Percentiles rank a stretch among this genome's conserved stretches.
These are phyloP conservation scores for Sechiopsis laciniata DNA, from an alignment of 306 rosid genomes.

Conservation along the genomic window DNA sequence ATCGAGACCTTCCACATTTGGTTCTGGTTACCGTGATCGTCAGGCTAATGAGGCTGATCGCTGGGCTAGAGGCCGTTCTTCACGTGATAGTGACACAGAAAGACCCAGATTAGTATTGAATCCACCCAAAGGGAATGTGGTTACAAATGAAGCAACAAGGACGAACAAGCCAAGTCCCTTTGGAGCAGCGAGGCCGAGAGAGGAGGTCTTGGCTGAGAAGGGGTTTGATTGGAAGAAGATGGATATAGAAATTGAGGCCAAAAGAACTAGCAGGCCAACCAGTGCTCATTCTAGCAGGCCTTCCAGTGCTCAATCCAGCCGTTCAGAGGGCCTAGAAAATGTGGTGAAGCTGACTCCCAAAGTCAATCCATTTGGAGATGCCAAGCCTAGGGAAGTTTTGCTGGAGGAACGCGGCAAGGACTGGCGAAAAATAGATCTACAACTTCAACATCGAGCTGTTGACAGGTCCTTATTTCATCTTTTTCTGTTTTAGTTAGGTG, in stretches of 20 bases:
- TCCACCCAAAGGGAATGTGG: constrained; percentile 48
- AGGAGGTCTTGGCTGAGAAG: constrained; percentile 84
- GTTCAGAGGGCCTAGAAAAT: constrained; percentile 67
- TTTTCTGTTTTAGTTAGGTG: neutral
- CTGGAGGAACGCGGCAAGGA: constrained; percentile 77
- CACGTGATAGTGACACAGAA: constrained; percentile 45
- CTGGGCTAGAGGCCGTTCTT: constrained; percentile 44
- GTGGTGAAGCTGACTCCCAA: constrained; percentile 54
- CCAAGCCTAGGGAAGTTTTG: constrained; percentile 90
- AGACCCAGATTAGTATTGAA: constrained; percentile 70
- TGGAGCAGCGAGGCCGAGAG: constrained; percentile 89
- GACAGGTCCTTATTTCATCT: constrained; percentile 53
- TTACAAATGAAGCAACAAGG: constrained; percentile 41
- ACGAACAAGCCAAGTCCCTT: constrained; percentile 68
- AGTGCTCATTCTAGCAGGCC: constrained; percentile 90
- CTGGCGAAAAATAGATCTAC: constrained; percentile 89
- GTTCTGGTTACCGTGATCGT: constrained; percentile 65
- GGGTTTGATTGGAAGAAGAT: constrained; percentile 89
- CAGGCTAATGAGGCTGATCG: constrained; percentile 67
- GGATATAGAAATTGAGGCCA: constrained; percentile 75
- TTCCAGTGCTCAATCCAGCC: constrained; percentile 80
- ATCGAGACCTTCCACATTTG: constrained; percentile 59
- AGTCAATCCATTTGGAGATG: constrained; percentile 93
- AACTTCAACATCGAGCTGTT: constrained; percentile 67
- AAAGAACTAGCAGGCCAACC: constrained; percentile 72